Base-by-base conservation (phyloP, 2,329 filamentous ascomycete species). In the Calycina herbarum region DNA sequence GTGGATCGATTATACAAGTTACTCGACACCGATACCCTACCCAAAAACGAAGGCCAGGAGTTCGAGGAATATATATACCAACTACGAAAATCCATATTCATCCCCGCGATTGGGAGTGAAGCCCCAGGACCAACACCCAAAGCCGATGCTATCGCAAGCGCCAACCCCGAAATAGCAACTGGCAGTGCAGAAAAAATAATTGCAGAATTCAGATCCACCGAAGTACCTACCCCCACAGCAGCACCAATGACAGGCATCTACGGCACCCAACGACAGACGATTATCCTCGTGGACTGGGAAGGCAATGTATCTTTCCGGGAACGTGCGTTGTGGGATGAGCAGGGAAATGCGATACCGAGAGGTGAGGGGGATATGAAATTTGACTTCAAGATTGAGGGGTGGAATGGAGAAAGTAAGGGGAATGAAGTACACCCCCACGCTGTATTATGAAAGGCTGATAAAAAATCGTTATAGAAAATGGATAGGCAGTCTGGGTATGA, bases 241-340 rank as follows among this genome's bases (percentile, higher is more conserved):
- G 65, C 80, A 1, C 87, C 86, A 69, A 83, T 84, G 73, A 84
- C 81, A 5, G 87, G 87, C 1, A 78, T 87, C 68, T 89, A 89
- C 70, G 87, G 87, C 3, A 89, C 87, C 5, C 87, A 89, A 76
- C 78, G 87, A 45, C 87, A 89, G 77, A 89, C 86, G 0, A 78
- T 89, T 15, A 76, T 89, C 15, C 76, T 89, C 57, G 83, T 89
- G 6, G 86, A 88, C 70, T 87, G 84, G 83, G 80, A 88, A 2
- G 87, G 87, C 2, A 85, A 85, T 42, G 84, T 87, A 20, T 84
- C 82, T 0, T 87, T 85, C 71, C 80, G 80, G 35, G 87, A 89
- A 77, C 79, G 87, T 42, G 83, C 86, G 4, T 76, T 89, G 54
- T 89, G 82, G 80, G 86, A 89, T 72, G 77, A 78, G 0, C 80